Base-by-base conservation (phyloP, 441 rosid species). In the Gossypium gossypioides region DNA sequence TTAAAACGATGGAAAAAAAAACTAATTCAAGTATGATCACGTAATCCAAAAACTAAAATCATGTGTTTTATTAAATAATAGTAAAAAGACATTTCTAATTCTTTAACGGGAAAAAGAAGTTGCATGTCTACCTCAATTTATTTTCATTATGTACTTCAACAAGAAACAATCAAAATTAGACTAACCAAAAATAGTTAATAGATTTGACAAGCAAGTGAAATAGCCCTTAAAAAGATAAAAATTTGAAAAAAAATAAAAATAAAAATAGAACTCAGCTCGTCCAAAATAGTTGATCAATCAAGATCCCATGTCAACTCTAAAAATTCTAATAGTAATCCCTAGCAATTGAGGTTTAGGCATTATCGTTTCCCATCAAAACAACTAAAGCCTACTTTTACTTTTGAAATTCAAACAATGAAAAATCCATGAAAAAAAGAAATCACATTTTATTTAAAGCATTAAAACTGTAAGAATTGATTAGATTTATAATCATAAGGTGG, bases 251-350 rank as follows among this genome's bases (percentile, higher is more conserved):
- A 1, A 4, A 9, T 0, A 3, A 29, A 56, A 22, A 58, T 13
- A 58, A 58, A 25, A 25, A 24, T 59, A 5, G 6, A 25, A 59
- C 9, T 27, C 44, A 0, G 8, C 12, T 58, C 3, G 7, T 1
- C 12, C 22, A 29, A 6, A 29, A 15, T 2, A 29, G 22, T 15
- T 15, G 46, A 29, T 60, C 44, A 60, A 60, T 32, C 65, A 29
- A 61, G 46, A 61, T 61, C 46, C 44, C 46, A 61, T 61, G 48
- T 34, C 66, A 61, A 61, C 13, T 21, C 66, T 16, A 61, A 61
- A 61, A 61, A 32, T 61, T 61, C 46, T 18, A 8, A 34, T 16
- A 62, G 48, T 62, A 62, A 34, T 34, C 50, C 44, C 65, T 29
- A 6, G 65, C 46, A 60, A 32, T 29, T 29, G 65, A 60, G 15